Evolutionary conservation across 1,139 yeast genomes (phyloP).

Genomic region (Hemisphaericaspora lyxosophila): DNA sequence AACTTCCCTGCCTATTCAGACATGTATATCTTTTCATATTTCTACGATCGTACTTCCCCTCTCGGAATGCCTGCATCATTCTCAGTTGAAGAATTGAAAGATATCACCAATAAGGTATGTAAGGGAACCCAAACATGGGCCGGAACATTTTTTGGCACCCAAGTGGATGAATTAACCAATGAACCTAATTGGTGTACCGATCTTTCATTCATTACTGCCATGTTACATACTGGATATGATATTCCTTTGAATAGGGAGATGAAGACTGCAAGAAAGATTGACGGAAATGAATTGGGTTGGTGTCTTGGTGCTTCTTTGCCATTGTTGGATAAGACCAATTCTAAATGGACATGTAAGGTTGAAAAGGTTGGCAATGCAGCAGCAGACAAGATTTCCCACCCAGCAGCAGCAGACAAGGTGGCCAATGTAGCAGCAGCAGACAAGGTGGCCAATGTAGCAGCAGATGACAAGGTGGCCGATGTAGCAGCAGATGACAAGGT

Average conservation of each 20-base stretch:
- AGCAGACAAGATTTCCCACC: no score
- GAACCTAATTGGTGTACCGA: conserved; percentile 97
- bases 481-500: no score
- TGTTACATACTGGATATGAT: conserved; percentile 93
- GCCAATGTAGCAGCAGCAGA: no score
- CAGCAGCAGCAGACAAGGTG: no score
- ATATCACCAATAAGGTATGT: conserved; percentile 81
- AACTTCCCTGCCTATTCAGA: conserved; percentile 72
- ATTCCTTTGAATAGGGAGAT: conserved; percentile 88
- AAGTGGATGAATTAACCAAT: conserved; percentile 59
- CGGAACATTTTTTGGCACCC: conserved; percentile 60
- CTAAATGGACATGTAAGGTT: conserved; percentile 73
- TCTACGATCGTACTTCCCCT: conserved; percentile 91
- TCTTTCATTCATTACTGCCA: conserved; percentile 81
- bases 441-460: no score
- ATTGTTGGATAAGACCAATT: conserved; percentile 58
- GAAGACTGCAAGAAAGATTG: conserved; percentile 86
- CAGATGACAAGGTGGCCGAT: no score
- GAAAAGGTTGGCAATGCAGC: conserved; percentile 15
- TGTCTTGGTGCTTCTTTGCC: conserved; percentile 97
- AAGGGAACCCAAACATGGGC: conserved; percentile 76
- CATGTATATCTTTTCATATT: conserved; percentile 86
- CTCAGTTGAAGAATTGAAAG: conserved; percentile 78
- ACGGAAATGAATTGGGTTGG: conserved; percentile 93
- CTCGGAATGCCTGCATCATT: conserved; percentile 92